Evolutionary conservation across 352 stramenopile genomes (phyloP).

Genomic region (Phytophthora megakarya): DNA sequence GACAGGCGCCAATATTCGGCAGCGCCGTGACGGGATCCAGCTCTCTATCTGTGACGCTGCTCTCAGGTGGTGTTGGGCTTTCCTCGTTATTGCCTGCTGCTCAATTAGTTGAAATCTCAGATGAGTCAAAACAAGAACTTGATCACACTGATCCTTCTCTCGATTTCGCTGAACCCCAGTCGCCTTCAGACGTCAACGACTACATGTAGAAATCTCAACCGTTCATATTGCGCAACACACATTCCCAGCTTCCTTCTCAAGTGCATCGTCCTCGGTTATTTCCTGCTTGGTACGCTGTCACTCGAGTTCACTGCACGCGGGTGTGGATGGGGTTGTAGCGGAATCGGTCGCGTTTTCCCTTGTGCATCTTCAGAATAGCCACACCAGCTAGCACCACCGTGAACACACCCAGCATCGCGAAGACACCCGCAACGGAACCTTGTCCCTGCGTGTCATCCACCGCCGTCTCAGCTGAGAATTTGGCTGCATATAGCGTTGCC

Average conservation of each 20-base stretch:
- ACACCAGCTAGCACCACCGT: conserved; percentile 39
- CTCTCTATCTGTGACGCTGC: conserved; percentile 9
- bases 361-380: conserved; percentile 37
- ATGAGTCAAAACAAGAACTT: neutral
- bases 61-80: conserved; percentile 12
- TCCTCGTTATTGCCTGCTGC: neutral
- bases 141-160: neutral
- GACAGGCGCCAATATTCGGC: conserved; percentile 22
- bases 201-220: conserved; percentile 10
- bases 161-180: neutral
- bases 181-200: too few relatives aligned
- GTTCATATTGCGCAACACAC: conserved; percentile 33
- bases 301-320: conserved; percentile 34
- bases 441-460: conserved; percentile 22
- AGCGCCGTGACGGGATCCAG: conserved; percentile 10
- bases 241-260: conserved; percentile 1
- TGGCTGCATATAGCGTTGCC: conserved; percentile 16
- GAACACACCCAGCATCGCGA: conserved; percentile 45
- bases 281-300: neutral
- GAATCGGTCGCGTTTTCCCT: conserved; percentile 41
- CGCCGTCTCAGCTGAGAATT: neutral
- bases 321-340: conserved; percentile 58
- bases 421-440: conserved; percentile 34
- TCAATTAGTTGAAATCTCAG: neutral
- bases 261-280: conserved; percentile 7